Evolutionary conservation across 1,139 yeast species (phyloP), one percentile per base, ranked within the genome.

Genomic region (Suhomyces bokatorum): DNA sequence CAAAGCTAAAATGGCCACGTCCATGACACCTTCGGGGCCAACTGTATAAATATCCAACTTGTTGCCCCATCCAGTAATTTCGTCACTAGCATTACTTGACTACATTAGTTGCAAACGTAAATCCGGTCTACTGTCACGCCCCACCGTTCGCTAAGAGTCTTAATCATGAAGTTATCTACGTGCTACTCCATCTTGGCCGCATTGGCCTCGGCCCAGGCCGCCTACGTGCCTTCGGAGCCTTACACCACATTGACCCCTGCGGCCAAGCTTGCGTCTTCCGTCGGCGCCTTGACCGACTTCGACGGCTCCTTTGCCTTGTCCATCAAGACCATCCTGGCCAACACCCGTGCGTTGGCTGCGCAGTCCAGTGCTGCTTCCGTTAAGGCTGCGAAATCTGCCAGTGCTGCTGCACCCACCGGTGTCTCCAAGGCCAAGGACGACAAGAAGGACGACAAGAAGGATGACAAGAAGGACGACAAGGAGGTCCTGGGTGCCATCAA

Each of bases 231-330:
- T 31, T 48, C 60, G 9, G 57, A 59, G 27, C 53, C 63, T 38
- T 66, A 63, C 64, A 57, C 64, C 29, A 54, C 58, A 20, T 64
- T 66, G 45, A 65, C 69, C 15, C 70, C 70, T 13, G 44, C 55
- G 15, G 60, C 37, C 6, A 56, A 62, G 4, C 43, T 59, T 33
- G 56, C 58, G 10, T 42, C 55, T 13, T 46, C 55, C 4, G 58
- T 51, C 33, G 50, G 60, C 41, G 67, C 67, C 2, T 43, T 54
- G 40, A 49, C 62, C 13, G 47, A 53, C 40, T 56, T 49, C 45
- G 57, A 59, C 43, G 68, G 66, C 14, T 61, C 68, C 10, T 63
- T 63, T 40, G 69, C 66, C 32, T 54, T 64, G 43, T 61, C 67
- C 1, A 55, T 64, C 42, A 54, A 52, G 38, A 57, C 64, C 10